A percentile compares a stretch with the other conserved stretches of the same genome.
Conservation (phyloP, 495 filamentous ascomycete species). For the Xanthoparmelia taractica region DNA sequence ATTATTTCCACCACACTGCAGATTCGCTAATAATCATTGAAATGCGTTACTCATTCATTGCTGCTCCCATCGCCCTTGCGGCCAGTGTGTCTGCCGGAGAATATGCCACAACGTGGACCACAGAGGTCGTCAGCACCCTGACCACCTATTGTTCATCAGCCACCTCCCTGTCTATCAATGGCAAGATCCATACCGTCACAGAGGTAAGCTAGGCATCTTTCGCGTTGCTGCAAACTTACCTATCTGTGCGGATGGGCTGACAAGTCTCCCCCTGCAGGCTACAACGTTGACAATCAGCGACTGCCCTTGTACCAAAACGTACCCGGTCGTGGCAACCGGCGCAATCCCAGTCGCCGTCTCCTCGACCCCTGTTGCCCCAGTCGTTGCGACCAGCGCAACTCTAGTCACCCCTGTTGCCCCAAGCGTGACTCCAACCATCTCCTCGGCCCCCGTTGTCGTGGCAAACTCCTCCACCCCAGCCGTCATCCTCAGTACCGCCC, state of each 20-base stretch:
- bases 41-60: slow-evolving; percentile 76
- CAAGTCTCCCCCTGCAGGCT: slow-evolving; percentile 18
- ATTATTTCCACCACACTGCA: slow-evolving; percentile 1
- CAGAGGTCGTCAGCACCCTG: slow-evolving; percentile 69
- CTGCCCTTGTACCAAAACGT: slow-evolving; percentile 34
- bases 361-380: slow-evolving; percentile 10
- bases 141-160: slow-evolving; percentile 80
- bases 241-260: slow-evolving; percentile 8
- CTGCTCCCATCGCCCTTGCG: slow-evolving; percentile 57
- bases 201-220: slow-evolving; percentile 42
- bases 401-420: background rate
- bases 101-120: slow-evolving; percentile 50
- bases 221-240: background rate
- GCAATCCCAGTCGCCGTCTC: background rate
- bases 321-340: slow-evolving; percentile 18
- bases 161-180: slow-evolving; percentile 61
- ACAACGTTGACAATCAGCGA: slow-evolving; percentile 34
- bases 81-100: slow-evolving; percentile 45
- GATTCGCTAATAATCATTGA: slow-evolving; percentile 23
- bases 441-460: slow-evolving; percentile 9
- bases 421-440: background rate
- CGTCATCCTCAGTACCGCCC: slow-evolving; percentile 15
- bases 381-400: slow-evolving; percentile 11
- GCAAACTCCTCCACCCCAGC: slow-evolving; percentile 1
- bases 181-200: slow-evolving; percentile 72